A percentile compares a stretch with the other conserved stretches of the same genome.
phyloP scores from a whole-genome alignment of 2,329 filamentous ascomycete species.

The Verticillium nubilum region DNA sequence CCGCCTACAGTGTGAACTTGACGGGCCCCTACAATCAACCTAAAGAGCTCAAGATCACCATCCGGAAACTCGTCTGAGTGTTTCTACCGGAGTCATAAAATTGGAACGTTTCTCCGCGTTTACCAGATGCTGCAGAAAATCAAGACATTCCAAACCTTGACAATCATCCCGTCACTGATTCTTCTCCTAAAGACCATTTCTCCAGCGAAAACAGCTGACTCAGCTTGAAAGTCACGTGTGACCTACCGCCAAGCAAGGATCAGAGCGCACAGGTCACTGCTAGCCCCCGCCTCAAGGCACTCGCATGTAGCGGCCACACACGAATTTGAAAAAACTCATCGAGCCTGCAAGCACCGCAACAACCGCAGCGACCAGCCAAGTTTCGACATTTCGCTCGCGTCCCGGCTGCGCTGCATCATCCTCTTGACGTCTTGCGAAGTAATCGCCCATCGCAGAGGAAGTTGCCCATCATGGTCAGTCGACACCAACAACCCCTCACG shows the following conservation, averaged over 20 bases:
- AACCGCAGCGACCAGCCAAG: slow-evolving; percentile 32
- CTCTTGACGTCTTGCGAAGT: slow-evolving; percentile 26
- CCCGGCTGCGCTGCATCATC: slow-evolving; percentile 30
- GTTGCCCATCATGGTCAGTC: slow-evolving; percentile 34
- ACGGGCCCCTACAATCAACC: not conserved
- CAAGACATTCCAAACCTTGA: too few species aligned
- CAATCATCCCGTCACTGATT: too few species aligned
- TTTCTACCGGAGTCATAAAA: not conserved
- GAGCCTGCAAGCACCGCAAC: slow-evolving; percentile 20
- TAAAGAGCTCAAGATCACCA: not conserved
- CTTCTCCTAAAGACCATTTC: not conserved
- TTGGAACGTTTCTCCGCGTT: too few species aligned
- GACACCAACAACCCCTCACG: not conserved
- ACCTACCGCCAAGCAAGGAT: not conserved
- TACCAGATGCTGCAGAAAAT: too few species aligned
- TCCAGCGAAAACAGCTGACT: slow-evolving; percentile 17
- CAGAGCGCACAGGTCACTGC: slow-evolving; percentile 11
- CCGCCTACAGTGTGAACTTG: not conserved
- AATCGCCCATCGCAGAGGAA: slow-evolving; percentile 36
- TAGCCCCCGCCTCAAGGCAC: slow-evolving; percentile 30
- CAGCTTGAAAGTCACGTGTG: slow-evolving; percentile 27
- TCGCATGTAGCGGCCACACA: slow-evolving; percentile 38
- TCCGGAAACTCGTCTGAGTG: not conserved
- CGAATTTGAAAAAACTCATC: slow-evolving; percentile 39
- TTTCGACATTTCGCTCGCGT: slow-evolving; percentile 25